These are phyloP conservation scores for Eucalyptus guilfoylei DNA, from an alignment of 345 rosid species.

Conservation along the genomic window DNA sequence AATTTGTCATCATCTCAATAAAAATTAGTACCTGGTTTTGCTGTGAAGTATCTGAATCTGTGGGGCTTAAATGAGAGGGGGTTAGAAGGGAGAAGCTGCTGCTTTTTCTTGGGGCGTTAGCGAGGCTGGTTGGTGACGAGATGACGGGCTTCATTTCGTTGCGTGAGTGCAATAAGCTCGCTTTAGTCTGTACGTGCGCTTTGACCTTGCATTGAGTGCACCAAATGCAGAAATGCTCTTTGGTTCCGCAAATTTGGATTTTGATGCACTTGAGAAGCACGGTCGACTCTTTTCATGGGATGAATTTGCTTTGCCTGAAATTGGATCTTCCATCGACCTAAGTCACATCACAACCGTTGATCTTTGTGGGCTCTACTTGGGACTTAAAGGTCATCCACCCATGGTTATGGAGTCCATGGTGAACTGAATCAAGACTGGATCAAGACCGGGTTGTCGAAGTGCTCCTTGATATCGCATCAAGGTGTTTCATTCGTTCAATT, in stretches of 20 bases:
- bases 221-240: not conserved
- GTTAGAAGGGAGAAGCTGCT: not conserved
- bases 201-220: not conserved
- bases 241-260: not conserved
- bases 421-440: not conserved
- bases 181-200: not conserved
- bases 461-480: not conserved
- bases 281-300: not conserved
- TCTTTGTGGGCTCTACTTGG: not conserved
- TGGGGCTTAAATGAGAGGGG: not conserved
- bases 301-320: not conserved
- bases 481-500: not conserved
- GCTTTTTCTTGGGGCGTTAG: not conserved
- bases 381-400: not conserved
- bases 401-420: not conserved
- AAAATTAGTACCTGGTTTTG: not conserved
- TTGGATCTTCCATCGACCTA: accelerated
- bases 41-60: not conserved
- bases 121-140: not conserved
- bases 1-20: not conserved
- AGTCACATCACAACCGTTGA: not conserved
- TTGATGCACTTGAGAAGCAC: not conserved
- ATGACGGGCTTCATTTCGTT: not conserved
- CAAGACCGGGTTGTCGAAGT: not conserved
- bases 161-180: not conserved